Evolutionary conservation across 1,284 basidiomycete species (phyloP).

Genomic region (Ceratobasidium sp.): DNA sequence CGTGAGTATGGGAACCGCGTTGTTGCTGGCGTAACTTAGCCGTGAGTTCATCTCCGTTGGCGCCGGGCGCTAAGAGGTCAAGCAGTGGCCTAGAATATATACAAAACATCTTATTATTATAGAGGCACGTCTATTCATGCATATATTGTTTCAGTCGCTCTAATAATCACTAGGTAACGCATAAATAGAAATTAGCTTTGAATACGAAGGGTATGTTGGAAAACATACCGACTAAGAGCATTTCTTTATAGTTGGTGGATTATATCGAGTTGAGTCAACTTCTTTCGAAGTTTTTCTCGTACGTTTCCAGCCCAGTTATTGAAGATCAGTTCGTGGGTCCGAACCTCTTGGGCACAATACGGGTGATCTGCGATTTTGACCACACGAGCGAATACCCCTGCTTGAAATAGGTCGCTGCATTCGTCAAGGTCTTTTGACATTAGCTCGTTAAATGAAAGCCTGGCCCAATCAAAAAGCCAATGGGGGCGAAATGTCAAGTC

Average conservation of each 20-base stretch:
- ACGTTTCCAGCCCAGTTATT: not conserved
- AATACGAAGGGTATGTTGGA: too few species aligned
- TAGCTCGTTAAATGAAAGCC: not conserved
- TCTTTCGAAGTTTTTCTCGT: not conserved
- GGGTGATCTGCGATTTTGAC: not conserved
- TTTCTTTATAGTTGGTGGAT: not conserved
- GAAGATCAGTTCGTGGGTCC: not conserved
- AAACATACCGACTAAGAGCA: too few species aligned
- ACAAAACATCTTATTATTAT: too few species aligned
- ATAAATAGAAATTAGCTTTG: too few species aligned
- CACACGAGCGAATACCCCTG: not conserved
- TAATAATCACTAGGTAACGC: too few species aligned
- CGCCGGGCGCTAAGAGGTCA: not conserved
- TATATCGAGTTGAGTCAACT: not conserved
- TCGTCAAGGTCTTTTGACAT: not conserved
- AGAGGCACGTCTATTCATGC: too few species aligned
- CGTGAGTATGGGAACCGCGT: conserved; percentile 1
- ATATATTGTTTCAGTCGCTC: too few species aligned
- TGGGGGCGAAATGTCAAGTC: not conserved
- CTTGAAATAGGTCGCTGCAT: not conserved
- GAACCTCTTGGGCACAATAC: not conserved
- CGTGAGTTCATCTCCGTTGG: not conserved
- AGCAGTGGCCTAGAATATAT: too few species aligned
- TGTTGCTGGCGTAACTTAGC: not conserved
- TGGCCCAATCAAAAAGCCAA: conserved; percentile 1